Percentiles rank a stretch among this genome's conserved stretches.
Evolutionary conservation across 306 rosid species (phyloP).

Genomic region (Carpinus fangiana): DNA sequence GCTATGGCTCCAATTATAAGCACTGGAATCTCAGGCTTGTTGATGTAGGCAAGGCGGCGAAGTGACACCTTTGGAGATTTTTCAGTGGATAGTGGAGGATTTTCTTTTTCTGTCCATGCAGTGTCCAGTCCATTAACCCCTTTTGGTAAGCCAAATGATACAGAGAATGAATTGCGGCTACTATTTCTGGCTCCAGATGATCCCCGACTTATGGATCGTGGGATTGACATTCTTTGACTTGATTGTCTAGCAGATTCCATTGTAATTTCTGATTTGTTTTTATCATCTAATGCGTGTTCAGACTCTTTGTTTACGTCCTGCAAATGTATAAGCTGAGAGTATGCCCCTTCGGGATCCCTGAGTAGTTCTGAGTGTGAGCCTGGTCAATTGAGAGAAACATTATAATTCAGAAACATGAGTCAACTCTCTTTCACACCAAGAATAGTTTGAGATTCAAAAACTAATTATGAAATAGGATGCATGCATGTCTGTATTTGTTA

Average conservation of each 20-base stretch:
- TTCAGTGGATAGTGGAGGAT: not conserved
- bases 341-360: slow-evolving; percentile 60
- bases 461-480: not conserved
- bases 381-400: slow-evolving; percentile 30
- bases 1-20: slow-evolving; percentile 4
- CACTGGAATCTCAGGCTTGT: slow-evolving; percentile 18
- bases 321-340: slow-evolving; percentile 60
- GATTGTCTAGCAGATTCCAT: slow-evolving; percentile 7
- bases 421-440: not conserved
- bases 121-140: not conserved
- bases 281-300: slow-evolving; percentile 4
- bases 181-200: slow-evolving; percentile 22
- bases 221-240: slow-evolving; percentile 24
- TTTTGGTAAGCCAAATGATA: slow-evolving; percentile 7
- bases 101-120: not conserved
- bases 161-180: not conserved
- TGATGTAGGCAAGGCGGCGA: not conserved
- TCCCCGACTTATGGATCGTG: slow-evolving; percentile 24
- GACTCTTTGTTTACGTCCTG: slow-evolving; percentile 42
- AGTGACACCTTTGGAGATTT: not conserved
- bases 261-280: slow-evolving; percentile 1
- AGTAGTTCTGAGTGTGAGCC: slow-evolving; percentile 63
- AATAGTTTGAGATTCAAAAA: not conserved
- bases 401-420: not conserved
- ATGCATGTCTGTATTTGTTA: not conserved